Evolutionary conservation across 352 stramenopile genomes (phyloP), one percentile per base, ranked within the genome.

Genomic region (Pythium dissimile): DNA sequence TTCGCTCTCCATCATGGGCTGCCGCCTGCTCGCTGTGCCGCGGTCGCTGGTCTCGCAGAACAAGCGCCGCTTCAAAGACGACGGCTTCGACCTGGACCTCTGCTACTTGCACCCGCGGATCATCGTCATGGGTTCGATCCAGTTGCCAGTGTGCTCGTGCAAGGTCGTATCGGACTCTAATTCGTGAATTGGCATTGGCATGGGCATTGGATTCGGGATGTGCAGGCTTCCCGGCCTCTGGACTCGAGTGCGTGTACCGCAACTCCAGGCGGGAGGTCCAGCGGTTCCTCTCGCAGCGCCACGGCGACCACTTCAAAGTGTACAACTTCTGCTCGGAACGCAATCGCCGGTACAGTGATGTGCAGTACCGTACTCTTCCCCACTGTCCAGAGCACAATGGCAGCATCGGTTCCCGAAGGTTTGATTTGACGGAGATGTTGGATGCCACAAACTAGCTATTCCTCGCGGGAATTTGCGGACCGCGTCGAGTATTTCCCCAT

Each of bases 31-130:
- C 35, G 65, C 68, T 7, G 23, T 90, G 26, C 74, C 80, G 24
- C 73, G 80, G 67, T 62, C 72, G 38, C 76, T 90, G 50, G 81
- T 91, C 44, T 91, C 81, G 42, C 79, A 91, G 60, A 89, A 91
- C 74, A 91, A 88, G 54, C 70, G 72, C 15, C 78, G 81, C 49
- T 89, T 76, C 57, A 67, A 75, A 34, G 47, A 77, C 34, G 69
- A 75, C 39, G 79, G 77, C 48, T 91, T 77, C 38, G 75, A 89
- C 56, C 66, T 91, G 21, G 81, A 91, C 46, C 67, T 91, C 59
- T 75, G 71, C 59, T 91, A 89, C 60, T 49, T 91, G 49, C 77
- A 89, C 54, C 78, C 78, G 50, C 81, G 81, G 24, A 41, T 91
- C 37, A 83, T 91, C 50, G 79, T 91, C 64, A 90, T 90, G 80